Evolutionary conservation across 345 rosid species (phyloP).

Genomic region (Microthlaspi erraticum): DNA sequence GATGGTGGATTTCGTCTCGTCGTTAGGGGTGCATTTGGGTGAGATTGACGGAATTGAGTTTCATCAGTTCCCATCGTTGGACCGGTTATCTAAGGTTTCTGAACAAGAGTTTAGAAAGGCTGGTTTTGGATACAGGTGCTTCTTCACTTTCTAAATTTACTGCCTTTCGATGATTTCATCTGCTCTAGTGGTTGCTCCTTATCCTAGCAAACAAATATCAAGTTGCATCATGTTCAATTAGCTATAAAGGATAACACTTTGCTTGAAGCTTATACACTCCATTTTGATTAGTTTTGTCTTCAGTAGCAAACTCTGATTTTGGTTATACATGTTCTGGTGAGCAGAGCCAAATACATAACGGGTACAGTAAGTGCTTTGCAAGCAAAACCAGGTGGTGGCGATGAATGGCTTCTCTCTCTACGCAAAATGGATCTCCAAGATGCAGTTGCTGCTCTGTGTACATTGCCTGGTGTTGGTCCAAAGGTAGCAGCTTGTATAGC

Average conservation of each 20-base stretch:
- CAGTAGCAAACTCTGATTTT: conserved; percentile 20
- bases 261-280: conserved; percentile 11
- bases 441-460: conserved; percentile 70
- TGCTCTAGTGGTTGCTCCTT: background rate
- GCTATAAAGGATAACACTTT: background rate
- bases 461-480: conserved; percentile 92
- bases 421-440: conserved; percentile 70
- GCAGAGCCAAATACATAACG: conserved; percentile 85
- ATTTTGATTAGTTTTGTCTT: conserved; percentile 7
- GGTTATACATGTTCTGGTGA: conserved; percentile 34
- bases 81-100: conserved; percentile 61
- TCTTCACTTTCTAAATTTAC: conserved; percentile 25
- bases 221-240: background rate
- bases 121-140: conserved; percentile 91
- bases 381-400: conserved; percentile 77
- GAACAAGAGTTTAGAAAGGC: conserved; percentile 73
- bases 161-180: background rate
- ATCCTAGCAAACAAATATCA: background rate
- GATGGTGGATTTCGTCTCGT: conserved; percentile 83
- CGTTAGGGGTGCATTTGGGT: conserved; percentile 70
- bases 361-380: conserved; percentile 71
- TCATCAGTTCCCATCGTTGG: conserved; percentile 83
- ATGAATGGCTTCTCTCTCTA: conserved; percentile 78
- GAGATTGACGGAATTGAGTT: conserved; percentile 69
- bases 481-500: conserved; percentile 96